Conservation (phyloP, 495 filamentous ascomycete genomes). For the Penicillium canescens region DNA sequence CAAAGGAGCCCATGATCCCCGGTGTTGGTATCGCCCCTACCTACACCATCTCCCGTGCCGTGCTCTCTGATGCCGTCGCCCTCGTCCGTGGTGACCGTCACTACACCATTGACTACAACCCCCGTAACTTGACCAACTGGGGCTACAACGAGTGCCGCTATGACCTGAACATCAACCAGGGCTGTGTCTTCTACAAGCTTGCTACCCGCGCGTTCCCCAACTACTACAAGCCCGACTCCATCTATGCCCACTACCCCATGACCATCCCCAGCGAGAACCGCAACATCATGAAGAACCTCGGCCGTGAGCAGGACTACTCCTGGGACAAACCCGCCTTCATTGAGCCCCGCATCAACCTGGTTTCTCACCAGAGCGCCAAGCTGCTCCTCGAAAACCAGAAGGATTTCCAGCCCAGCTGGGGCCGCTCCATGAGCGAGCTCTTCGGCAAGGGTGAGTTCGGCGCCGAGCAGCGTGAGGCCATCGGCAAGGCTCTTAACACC, state of each 20-base stretch:
- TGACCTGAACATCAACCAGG: constrained; percentile 72
- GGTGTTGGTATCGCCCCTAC: constrained; percentile 58
- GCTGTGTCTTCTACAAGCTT: constrained; percentile 84
- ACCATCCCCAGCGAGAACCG: constrained; percentile 72
- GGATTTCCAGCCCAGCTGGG: constrained; percentile 68
- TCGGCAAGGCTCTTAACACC: constrained; percentile 44
- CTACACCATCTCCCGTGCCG: constrained; percentile 57
- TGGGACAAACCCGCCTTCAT: constrained; percentile 62
- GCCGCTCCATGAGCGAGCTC: constrained; percentile 52
- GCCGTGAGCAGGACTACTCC: constrained; percentile 68
- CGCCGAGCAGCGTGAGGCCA: constrained; percentile 46
- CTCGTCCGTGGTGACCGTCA: constrained; percentile 55
- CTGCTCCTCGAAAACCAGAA: constrained; percentile 59
- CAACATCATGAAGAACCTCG: constrained; percentile 72
- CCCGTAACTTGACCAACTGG: constrained; percentile 78
- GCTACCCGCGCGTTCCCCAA: constrained; percentile 77
- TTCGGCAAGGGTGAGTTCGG: constrained; percentile 53
- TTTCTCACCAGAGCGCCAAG: constrained; percentile 62
- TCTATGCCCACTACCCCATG: constrained; percentile 89
- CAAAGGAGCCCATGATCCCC: constrained; percentile 54
- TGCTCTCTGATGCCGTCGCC: constrained; percentile 54
- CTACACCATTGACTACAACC: constrained; percentile 66
- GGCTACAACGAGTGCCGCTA: constrained; percentile 73
- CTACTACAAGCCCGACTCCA: constrained; percentile 74
- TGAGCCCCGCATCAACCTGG: constrained; percentile 53